These are phyloP conservation scores for Sugiyamaella marilandica DNA, from an alignment of 805 yeast species.

Conservation along the genomic window DNA sequence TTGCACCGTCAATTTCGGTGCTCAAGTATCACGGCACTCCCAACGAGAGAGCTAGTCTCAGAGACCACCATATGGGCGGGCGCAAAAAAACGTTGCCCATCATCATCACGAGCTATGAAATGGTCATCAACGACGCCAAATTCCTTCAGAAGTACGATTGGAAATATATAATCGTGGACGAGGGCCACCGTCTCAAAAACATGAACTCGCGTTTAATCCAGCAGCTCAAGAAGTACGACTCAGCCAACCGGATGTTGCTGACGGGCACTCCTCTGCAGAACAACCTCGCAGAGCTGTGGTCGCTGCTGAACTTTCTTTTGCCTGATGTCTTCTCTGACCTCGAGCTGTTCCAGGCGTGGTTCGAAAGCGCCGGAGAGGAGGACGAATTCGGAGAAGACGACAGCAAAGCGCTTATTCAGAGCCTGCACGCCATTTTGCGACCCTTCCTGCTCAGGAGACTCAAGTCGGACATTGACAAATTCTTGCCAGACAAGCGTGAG, in stretches of 20 bases:
- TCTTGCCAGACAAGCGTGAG: slow-evolving; percentile 85
- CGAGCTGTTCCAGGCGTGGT: slow-evolving; percentile 89
- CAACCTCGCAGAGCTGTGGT: slow-evolving; percentile 94
- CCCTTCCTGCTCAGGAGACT: slow-evolving; percentile 84
- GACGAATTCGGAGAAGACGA: slow-evolving; percentile 43
- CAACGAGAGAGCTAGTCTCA: slow-evolving; percentile 97
- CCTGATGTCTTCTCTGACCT: slow-evolving; percentile 93
- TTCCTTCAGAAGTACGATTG: slow-evolving; percentile 87
- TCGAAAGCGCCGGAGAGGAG: slow-evolving; percentile 50
- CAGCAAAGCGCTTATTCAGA: slow-evolving; percentile 46
- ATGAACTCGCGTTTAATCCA: slow-evolving; percentile 91
- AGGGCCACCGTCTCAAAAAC: slow-evolving; percentile 77
- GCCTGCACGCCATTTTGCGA: slow-evolving; percentile 78
- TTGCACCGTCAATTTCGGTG: slow-evolving; percentile 96
- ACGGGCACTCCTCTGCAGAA: slow-evolving; percentile 98
- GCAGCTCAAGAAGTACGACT: slow-evolving; percentile 72
- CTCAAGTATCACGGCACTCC: slow-evolving; percentile 96
- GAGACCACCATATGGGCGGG: slow-evolving; percentile 98
- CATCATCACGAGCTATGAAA: slow-evolving; percentile 95
- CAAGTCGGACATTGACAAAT: slow-evolving; percentile 63
- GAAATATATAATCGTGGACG: slow-evolving; percentile 89
- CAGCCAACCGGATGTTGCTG: slow-evolving; percentile 81
- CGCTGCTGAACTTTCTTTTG: slow-evolving; percentile 80
- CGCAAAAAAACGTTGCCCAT: slow-evolving; percentile 82
- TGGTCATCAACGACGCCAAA: slow-evolving; percentile 96